Base-by-base conservation (phyloP, 768 basidiomycete species). In the Mycena chlorophos region DNA sequence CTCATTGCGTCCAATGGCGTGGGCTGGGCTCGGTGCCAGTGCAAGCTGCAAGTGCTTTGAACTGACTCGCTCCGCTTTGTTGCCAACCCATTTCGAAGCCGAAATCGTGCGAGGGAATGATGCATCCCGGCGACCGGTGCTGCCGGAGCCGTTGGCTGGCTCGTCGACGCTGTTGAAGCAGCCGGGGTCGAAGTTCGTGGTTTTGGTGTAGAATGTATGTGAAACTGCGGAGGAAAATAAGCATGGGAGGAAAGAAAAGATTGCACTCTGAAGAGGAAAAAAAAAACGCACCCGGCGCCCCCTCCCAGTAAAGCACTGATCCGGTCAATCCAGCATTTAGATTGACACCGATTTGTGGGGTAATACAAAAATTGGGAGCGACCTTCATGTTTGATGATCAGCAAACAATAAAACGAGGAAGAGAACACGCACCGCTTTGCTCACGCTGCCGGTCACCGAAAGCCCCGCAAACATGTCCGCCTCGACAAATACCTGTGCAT, bases 401-500 rank as follows among this genome's bases (percentile, higher is more conserved):
- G 40, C 29, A n/a, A 48, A 26, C 13, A 13, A 2, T 20, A 28
- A 16, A 34, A 26, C 4, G 6, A 4, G 30, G 12, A 19, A 25
- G 13, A 20, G 13, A 12, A 39, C 4, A 42, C 28, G 8, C 13
- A 55, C 55, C 23, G 57, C 29, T 3, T 48, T 52, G 0, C 63
- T 64, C 2, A 66, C 61, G 10, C 63, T 64, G 12, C 65, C 63
- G 28, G 62, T 64, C 22, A 66, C 55, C 1, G 39, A 46, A 19
- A 66, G 12, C 14, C 65, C 65, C 14, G 63, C 63, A 34, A 52
- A 62, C 20, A 66, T 43, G 43, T 66, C 63, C 50, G 55, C 51
- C 25, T 50, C 46, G 2, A 30, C 53, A 30, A 63, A 62, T n/a
- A 61, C 63, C 45, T 66, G 51, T 26, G 65, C 66, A 37, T 67